Evolutionary conservation across 1,284 basidiomycete species (phyloP).

Genomic region (Irpex sp.): DNA sequence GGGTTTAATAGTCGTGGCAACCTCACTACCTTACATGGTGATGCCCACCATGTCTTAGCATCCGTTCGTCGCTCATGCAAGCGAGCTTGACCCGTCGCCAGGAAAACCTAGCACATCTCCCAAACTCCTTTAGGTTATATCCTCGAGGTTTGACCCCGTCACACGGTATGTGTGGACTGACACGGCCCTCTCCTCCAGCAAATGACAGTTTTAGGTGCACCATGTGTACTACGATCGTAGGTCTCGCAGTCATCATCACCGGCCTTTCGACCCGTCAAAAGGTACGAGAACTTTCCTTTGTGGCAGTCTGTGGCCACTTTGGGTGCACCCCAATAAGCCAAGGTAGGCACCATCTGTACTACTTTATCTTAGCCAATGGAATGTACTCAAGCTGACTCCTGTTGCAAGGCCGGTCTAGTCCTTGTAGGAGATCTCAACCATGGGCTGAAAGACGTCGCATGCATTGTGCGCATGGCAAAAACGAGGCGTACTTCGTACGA

Average conservation of each 20-base stretch:
- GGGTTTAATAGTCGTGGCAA: constrained; percentile 4
- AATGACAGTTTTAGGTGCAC: neutral
- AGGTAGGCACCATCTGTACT: neutral
- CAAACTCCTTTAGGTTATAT: too few relatives aligned
- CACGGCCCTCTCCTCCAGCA: neutral
- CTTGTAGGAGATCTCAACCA: too few relatives aligned
- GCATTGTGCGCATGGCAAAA: neutral
- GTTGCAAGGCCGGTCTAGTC: too few relatives aligned
- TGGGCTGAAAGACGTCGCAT: too few relatives aligned
- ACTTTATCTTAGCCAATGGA: neutral
- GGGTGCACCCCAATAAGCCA: too few relatives aligned
- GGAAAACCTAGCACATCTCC: neutral
- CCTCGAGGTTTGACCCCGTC: too few relatives aligned
- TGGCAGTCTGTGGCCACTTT: too few relatives aligned
- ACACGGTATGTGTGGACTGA: neutral
- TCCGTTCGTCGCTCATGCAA: neutral
- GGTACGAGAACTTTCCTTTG: neutral
- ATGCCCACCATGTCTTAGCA: neutral
- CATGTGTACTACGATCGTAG: neutral
- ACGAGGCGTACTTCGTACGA: neutral
- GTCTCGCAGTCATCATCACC: neutral
- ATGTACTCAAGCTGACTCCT: too few relatives aligned
- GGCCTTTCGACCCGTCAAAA: neutral
- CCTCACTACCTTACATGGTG: constrained; percentile 5
- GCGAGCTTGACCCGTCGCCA: neutral